phyloP scores from a whole-genome alignment of 257 asterid genomes.

The Rehmannia glutinosa region DNA sequence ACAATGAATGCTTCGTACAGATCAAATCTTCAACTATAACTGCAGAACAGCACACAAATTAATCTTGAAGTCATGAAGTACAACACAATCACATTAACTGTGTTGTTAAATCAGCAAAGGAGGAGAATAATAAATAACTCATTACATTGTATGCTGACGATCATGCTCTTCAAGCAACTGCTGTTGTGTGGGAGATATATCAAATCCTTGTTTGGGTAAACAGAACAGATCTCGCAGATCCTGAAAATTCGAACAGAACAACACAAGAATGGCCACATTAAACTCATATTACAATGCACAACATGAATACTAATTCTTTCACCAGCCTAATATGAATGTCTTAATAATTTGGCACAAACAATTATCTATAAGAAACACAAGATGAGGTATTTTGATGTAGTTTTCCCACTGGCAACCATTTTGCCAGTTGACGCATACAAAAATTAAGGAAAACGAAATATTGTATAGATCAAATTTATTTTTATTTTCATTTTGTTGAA shows the following conservation, averaged over 20 bases:
- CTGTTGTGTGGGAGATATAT: slow-evolving; percentile 74
- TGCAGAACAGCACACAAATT: background rate
- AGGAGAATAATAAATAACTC: background rate
- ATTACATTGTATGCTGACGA: slow-evolving; percentile 68
- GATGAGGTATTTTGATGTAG: background rate
- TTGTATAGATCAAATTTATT: background rate
- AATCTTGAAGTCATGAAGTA: background rate
- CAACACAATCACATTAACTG: background rate
- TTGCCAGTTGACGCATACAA: background rate
- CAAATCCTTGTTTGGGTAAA: slow-evolving; percentile 82
- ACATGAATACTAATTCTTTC: background rate
- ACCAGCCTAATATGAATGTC: slow-evolving; percentile 1
- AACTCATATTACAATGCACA: background rate
- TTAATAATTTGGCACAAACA: background rate
- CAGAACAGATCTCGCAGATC: slow-evolving; percentile 81
- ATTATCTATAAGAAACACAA: background rate
- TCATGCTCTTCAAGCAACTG: slow-evolving; percentile 94
- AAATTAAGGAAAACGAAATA: background rate
- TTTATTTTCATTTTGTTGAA: background rate
- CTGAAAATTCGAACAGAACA: slow-evolving; percentile 36
- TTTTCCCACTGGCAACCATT: background rate
- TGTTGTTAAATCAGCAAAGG: background rate
- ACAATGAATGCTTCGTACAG: background rate
- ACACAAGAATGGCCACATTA: slow-evolving; percentile 5
- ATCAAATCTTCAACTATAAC: background rate